Evolutionary conservation across 2,329 filamentous ascomycete genomes (phyloP), one percentile per base, ranked within the genome.

Genomic region (Diaporthe sp.): DNA sequence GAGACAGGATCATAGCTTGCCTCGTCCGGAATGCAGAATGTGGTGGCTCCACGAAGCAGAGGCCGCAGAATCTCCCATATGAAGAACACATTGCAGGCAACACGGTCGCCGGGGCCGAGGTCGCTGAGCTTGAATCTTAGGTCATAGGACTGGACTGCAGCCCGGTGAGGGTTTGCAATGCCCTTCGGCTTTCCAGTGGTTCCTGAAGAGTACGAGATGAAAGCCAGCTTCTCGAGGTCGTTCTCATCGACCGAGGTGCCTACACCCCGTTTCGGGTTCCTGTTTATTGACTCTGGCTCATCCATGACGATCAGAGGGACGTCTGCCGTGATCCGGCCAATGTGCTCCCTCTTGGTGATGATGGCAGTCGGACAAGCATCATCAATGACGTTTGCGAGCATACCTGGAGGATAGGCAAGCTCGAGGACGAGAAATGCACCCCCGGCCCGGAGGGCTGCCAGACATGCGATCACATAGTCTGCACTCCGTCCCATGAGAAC

Each of bases 31-130:
- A 96, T 91, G 4, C 92, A 90, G 30, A 95, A 89, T 6, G 94
- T 92, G 0, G 94, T 95, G 3, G 93, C 94, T 78, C 94, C 94
- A 72, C 94, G 89, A 72, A 96, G 81, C 58, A 96, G 86, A 12
- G 94, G 94, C 7, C 94, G 92, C 72, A 96, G 82, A 73, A 96
- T 95, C 82, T 96, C 94, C 94, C 94, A 96, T 61, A 96, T 88
- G 81, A 96, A 96, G 82, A 96, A 96, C 75, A 96, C 94, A 85
- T 96, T 96, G 84, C 94, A 96, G n/a, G 94, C 94, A 15, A 96
- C 93, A 9, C 94, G 90, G 78, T 95, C 94, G 22, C 93, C 93
- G 0, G 92, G 92, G 25, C 88, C 83, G 3, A 95, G 85, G 81
- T 96, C 92, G 77, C 91, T 93, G 66, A 96, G 82, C 13, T 85